Evolutionary conservation across 2,329 filamentous ascomycete genomes (phyloP).

Genomic region (Ophiostoma novo-ulmi): DNA sequence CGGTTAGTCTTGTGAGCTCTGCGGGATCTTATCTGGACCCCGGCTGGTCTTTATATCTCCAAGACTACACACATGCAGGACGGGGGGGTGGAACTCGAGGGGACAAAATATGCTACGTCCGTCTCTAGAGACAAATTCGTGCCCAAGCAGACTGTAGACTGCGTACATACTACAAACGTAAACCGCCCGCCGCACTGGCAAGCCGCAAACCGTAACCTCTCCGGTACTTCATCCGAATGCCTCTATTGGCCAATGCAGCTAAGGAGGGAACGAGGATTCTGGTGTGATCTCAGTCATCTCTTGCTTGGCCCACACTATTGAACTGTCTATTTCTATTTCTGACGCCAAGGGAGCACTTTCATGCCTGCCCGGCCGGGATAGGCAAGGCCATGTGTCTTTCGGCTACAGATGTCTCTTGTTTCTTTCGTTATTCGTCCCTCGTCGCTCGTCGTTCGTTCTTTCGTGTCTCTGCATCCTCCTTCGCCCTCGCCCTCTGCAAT

Average conservation of each 20-base stretch:
- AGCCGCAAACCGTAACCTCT: background rate
- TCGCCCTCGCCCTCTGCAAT: background rate
- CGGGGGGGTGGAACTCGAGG: background rate
- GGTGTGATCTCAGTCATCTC: constrained; percentile 11
- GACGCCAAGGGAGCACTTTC: background rate
- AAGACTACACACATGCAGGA: constrained; percentile 5
- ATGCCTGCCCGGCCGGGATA: background rate
- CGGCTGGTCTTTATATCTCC: constrained; percentile 10
- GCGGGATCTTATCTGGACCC: constrained; percentile 12
- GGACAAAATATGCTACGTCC: background rate
- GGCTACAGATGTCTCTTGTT: background rate
- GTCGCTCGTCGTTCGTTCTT: background rate
- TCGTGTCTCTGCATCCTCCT: background rate
- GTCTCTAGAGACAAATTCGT: background rate
- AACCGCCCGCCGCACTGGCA: constrained; percentile 4
- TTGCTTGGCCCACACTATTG: constrained; percentile 8
- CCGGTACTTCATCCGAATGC: background rate
- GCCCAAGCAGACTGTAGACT: background rate
- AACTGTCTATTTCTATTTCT: constrained; percentile 1
- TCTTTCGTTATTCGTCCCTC: background rate
- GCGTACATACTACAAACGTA: background rate
- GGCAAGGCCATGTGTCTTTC: background rate
- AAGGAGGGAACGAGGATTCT: background rate
- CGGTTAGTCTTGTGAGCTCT: background rate
- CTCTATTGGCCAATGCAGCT: background rate